These are phyloP conservation scores for Arthrobotrys iridis DNA, from an alignment of 2,329 filamentous ascomycete species.

Conservation along the genomic window DNA sequence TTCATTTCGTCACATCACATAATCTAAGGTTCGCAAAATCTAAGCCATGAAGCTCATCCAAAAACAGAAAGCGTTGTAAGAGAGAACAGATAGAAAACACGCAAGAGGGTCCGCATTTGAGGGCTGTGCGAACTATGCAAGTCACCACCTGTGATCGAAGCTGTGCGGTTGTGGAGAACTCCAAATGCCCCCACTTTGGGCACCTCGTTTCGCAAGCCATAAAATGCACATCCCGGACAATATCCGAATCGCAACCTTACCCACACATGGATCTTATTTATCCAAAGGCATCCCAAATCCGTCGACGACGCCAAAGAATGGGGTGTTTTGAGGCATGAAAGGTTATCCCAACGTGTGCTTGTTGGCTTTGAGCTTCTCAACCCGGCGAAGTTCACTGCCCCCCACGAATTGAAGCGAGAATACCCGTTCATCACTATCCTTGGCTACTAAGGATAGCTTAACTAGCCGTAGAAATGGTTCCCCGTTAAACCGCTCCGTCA, in stretches of 20 bases:
- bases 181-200: conserved; percentile 21
- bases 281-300: conserved; percentile 14
- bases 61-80: background rate
- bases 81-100: conserved; percentile 37
- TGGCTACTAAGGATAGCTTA: conserved; percentile 1
- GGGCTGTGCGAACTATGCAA: conserved; percentile 36
- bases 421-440: conserved; percentile 38
- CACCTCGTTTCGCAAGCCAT: conserved; percentile 11
- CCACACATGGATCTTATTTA: conserved; percentile 37
- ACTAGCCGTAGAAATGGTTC: background rate
- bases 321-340: conserved; percentile 13
- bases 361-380: conserved; percentile 14
- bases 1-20: conserved; percentile 34
- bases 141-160: conserved; percentile 30
- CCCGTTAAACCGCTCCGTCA: background rate
- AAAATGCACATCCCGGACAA: conserved; percentile 37
- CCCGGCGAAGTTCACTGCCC: background rate
- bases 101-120: background rate
- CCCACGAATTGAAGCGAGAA: conserved; percentile 52
- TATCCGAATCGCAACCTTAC: conserved; percentile 41
- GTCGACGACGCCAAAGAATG: conserved; percentile 10
- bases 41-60: conserved; percentile 38
- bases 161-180: conserved; percentile 4
- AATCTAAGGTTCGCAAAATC: conserved; percentile 30
- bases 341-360: conserved; percentile 11